Percentiles rank a stretch among this genome's conserved stretches.
These are phyloP conservation scores for Lachnum nothofagi DNA, from an alignment of 2,329 filamentous ascomycete species.

Conservation along the genomic window DNA sequence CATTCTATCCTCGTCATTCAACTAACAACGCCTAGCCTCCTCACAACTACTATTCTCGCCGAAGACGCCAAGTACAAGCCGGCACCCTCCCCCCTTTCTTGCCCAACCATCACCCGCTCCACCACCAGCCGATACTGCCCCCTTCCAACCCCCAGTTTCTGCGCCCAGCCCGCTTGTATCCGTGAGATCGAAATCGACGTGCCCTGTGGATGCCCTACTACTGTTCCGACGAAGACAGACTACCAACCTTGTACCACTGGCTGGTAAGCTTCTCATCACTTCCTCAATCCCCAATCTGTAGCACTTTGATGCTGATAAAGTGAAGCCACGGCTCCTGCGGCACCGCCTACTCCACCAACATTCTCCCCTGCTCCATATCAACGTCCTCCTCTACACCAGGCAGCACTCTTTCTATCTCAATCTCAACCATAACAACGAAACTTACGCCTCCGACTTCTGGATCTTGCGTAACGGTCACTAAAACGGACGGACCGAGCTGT, in stretches of 20 bases:
- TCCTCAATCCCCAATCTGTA: slow-evolving; percentile 14
- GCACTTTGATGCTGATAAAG: too few relatives aligned
- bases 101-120: slow-evolving; percentile 24
- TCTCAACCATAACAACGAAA: background rate
- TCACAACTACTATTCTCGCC: background rate
- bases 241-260: slow-evolving; percentile 22
- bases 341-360: slow-evolving; percentile 1
- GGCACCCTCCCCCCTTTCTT: too few relatives aligned
- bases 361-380: background rate
- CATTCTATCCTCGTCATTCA: background rate
- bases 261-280: slow-evolving; percentile 1
- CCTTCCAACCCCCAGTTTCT: slow-evolving; percentile 9
- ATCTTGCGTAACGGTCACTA: slow-evolving; percentile 14
- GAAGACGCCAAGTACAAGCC: background rate
- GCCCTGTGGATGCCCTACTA: slow-evolving; percentile 26
- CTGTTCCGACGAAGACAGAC: slow-evolving; percentile 19
- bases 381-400: background rate
- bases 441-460: too few relatives aligned
- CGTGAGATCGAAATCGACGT: slow-evolving; percentile 15
- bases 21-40: background rate
- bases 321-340: background rate
- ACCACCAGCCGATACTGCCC: slow-evolving; percentile 14
- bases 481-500: slow-evolving; percentile 12
- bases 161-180: slow-evolving; percentile 19
- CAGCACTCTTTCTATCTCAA: background rate